A percentile compares a stretch with the other conserved stretches of the same genome.
phyloP scores from a whole-genome alignment of 495 filamentous ascomycete species.

The Rhypophila decipiens region DNA sequence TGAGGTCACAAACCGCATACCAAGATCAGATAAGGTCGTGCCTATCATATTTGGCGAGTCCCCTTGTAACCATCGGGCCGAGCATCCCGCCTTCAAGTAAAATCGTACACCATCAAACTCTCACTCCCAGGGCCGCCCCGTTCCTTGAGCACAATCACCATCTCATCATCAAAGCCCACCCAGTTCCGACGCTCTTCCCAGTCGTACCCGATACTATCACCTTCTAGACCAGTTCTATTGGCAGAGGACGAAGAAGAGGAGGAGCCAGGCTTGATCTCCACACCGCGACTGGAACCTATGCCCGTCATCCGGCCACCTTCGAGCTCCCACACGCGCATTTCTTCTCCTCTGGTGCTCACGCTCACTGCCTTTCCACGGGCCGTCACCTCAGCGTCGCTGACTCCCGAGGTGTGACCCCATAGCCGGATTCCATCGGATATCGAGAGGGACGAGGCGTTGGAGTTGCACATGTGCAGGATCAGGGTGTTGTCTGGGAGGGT shows the following conservation, averaged over 20 bases:
- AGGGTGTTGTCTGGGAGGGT: slow-evolving; percentile 91
- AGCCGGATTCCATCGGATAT: slow-evolving; percentile 72
- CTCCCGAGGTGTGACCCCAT: slow-evolving; percentile 92
- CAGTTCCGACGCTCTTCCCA: slow-evolving; percentile 46
- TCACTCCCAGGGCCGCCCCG: slow-evolving; percentile 58
- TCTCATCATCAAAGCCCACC: slow-evolving; percentile 91
- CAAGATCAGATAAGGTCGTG: no score
- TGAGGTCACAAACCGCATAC: no score
- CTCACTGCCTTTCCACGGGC: slow-evolving; percentile 86
- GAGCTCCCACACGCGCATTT: slow-evolving; percentile 91
- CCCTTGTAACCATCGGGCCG: no score
- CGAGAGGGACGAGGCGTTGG: slow-evolving; percentile 55
- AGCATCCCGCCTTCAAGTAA: slow-evolving; percentile 68
- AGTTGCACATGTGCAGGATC: slow-evolving; percentile 77
- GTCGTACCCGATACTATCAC: slow-evolving; percentile 3
- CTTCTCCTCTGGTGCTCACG: slow-evolving; percentile 72
- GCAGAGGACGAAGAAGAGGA: slow-evolving; percentile 5
- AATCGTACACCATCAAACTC: slow-evolving; percentile 84
- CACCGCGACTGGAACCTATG: slow-evolving; percentile 25
- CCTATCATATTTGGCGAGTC: no score
- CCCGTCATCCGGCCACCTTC: slow-evolving; percentile 60
- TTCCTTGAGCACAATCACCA: slow-evolving; percentile 79
- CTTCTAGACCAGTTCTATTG: background rate
- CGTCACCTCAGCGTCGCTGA: slow-evolving; percentile 80
- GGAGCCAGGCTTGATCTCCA: slow-evolving; percentile 37